Base-by-base conservation (phyloP, 768 basidiomycete genomes). In the Auriscalpium orientale region DNA sequence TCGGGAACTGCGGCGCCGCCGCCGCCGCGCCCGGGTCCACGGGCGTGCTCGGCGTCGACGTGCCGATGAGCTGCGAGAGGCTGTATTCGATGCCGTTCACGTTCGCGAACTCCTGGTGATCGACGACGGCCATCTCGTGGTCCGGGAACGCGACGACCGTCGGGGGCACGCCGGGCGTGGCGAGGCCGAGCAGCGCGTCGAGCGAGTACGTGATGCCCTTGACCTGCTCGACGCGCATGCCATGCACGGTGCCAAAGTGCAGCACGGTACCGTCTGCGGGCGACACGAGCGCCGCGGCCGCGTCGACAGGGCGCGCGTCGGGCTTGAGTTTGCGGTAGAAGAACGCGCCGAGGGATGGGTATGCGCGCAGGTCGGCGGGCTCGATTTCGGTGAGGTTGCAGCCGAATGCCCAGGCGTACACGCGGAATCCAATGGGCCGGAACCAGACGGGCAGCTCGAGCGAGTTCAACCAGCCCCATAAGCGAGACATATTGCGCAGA, bases 151-250 rank as follows among this genome's bases (percentile, higher is more conserved):
- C 69, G 47, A 78, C 63, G 22, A 75, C 59, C 18, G 71, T 71
- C 2, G 76, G 66, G 4, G 72, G 69, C 9, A 79, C 71, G 16
- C 69, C 67, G 0, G 78, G 74, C 8, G 73, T 74, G 56, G 87
- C 83, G 35, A 85, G 78, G 37, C 97, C 97, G 15, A 99, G 83
- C 0, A 99, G 76, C 0, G 95, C 94, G 58, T 97, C 90, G 12
- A 99, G 80, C 1, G 94, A 97, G 66, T 99, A 99, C 0, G 93
- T 97, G 60, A 95, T 87, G 15, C 97, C 97, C 71, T 99, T 99
- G 66, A 99, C 91, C 71, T 98, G 95, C 67, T 97, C 95, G 51
- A 99, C 91, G 33, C 82, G 82, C 49, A 83, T 76, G 62, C 83
- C 80, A 52, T 80, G 71, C 59, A 99, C 89, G 1, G 82, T 83